phyloP scores from a whole-genome alignment of 805 yeast species.

The Zygosaccharomyces pseudorouxii region DNA sequence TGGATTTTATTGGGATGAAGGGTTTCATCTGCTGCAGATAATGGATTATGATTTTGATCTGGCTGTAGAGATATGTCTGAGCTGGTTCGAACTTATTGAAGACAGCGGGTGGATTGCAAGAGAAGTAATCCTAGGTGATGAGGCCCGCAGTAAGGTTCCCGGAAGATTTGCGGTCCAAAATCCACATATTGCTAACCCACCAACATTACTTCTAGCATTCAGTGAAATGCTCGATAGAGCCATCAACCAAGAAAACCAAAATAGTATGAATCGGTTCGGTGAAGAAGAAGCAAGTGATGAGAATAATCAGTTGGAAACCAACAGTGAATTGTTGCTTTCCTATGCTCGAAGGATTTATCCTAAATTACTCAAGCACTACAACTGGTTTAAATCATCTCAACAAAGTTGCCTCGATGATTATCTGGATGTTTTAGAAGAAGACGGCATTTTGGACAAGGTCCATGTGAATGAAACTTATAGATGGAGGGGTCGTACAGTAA shows the following conservation, averaged over 20 bases:
- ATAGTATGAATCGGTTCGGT: conserved; percentile 10
- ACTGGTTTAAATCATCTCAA: conserved; percentile 82
- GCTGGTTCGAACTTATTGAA: conserved; percentile 86
- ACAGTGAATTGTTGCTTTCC: conserved; percentile 54
- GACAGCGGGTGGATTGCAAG: conserved; percentile 92
- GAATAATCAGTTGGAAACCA: conserved; percentile 49
- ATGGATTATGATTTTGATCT: conserved; percentile 79
- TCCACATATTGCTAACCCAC: conserved; percentile 91
- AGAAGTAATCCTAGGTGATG: conserved; percentile 89
- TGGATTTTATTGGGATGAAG: conserved; percentile 99
- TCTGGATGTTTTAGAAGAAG: conserved; percentile 38
- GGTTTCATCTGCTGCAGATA: conserved; percentile 83
- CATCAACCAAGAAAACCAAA: conserved; percentile 22
- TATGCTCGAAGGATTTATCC: conserved; percentile 72
- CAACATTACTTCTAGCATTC: conserved; percentile 77
- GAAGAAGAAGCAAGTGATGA: conserved; percentile 33
- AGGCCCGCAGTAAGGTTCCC: conserved; percentile 86
- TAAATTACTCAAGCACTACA: conserved; percentile 65
- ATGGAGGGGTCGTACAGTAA: conserved; percentile 88
- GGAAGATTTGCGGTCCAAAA: conserved; percentile 76
- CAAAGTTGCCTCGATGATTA: conserved; percentile 68
- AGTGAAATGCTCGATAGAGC: conserved; percentile 51
- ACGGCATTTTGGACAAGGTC: conserved; percentile 34
- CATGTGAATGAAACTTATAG: conserved; percentile 65
- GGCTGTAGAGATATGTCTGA: conserved; percentile 69